phyloP scores from a whole-genome alignment of 805 yeast species.

The Ogataea nitratoaversa region DNA sequence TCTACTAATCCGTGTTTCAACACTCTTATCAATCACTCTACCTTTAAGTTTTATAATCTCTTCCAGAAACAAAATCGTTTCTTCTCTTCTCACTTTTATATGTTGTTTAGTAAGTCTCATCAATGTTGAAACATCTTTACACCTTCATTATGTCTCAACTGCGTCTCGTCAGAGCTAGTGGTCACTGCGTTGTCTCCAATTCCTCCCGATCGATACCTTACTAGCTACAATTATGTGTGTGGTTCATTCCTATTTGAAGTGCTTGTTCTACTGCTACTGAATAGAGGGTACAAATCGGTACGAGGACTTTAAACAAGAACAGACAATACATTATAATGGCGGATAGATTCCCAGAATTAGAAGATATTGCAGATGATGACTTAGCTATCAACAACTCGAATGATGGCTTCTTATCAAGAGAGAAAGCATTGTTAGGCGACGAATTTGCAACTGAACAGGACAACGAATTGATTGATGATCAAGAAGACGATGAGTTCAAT shows the following conservation, averaged over 20 bases:
- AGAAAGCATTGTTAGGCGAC: constrained; percentile 63
- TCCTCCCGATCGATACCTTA: too few species aligned
- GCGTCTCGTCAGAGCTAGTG: too few species aligned
- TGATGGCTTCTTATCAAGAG: constrained; percentile 64
- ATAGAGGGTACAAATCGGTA: not conserved
- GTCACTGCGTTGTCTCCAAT: too few species aligned
- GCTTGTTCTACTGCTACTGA: not conserved
- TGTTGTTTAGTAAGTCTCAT: too few species aligned
- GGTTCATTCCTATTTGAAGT: too few species aligned
- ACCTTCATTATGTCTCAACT: too few species aligned
- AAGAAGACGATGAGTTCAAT: constrained; percentile 38
- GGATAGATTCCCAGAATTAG: constrained; percentile 73
- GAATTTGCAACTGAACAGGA: constrained; percentile 68
- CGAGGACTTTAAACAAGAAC: not conserved
- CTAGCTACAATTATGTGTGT: too few species aligned
- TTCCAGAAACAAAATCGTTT: too few species aligned
- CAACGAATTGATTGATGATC: constrained; percentile 39
- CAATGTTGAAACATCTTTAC: not conserved
- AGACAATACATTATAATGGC: constrained; percentile 42
- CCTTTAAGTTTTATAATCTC: too few species aligned
- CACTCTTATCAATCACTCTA: too few species aligned
- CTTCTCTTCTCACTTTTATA: too few species aligned
- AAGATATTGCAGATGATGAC: constrained; percentile 35
- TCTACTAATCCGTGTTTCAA: too few species aligned
- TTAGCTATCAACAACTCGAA: constrained; percentile 18